Base-by-base conservation (phyloP, 2,329 filamentous ascomycete species). In the Boeremia lycopersici region DNA sequence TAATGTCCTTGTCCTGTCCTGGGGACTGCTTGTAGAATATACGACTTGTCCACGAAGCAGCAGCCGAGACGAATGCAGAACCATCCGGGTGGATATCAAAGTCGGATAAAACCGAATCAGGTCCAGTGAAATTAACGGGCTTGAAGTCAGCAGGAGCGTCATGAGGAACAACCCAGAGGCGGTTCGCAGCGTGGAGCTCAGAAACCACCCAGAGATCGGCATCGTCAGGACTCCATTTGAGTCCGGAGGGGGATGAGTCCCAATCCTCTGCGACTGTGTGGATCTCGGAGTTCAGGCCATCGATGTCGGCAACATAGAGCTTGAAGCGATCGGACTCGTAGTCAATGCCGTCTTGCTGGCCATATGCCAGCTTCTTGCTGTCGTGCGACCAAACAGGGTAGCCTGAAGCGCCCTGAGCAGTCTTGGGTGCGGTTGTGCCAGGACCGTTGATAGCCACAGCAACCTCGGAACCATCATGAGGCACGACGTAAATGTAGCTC, bases 301-400 rank as follows among this genome's bases (percentile, higher is more conserved):
- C 60, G 19, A 74, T 65, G 10, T 65, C 60, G n/a, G 71, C 70
- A 30, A 74, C 66, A 33, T 74, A 74, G 17, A 72, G 60, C 62
- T 86, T 83, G 48, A 86, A 82, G 69, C 88, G 88, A 76, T 96
- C 91, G 13, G 88, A 86, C 74, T 96, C 91, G 72, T 96, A 96
- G 58, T 61, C 55, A 34, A 74, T 70, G 13, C 88, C 85, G 50
- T 85, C 81, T 61, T 84, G 82, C 59, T 85, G 83, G 88, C 93
- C 95, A 72, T 95, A 96, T 2, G 86, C 90, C 25, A 95, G 77
- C 54, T 84, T 84, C 40, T 80, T 84, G 25, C 90, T 89, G 67
- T 89, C 83, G 3, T 86, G 86, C 4, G 90, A 93, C 76, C 96
- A 96, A 0, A 82, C 81, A 0, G 92, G 91, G 2, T 77, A 77